Conservation (phyloP, 2,329 filamentous ascomycete species). For the Microsporum canis region DNA sequence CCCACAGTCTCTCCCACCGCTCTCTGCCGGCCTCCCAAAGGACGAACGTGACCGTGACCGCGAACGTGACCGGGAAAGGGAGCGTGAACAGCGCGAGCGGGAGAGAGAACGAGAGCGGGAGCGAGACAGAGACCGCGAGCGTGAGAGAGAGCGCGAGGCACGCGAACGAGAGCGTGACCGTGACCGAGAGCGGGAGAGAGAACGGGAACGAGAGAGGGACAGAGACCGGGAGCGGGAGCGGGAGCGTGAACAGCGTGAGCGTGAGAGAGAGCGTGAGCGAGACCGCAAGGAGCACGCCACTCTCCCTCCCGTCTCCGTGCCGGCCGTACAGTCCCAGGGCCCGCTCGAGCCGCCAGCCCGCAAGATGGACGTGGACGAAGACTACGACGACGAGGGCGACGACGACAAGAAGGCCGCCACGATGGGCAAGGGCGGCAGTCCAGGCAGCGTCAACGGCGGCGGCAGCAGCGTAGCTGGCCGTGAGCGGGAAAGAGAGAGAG, state of each 20-base stretch:
- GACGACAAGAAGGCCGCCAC: constrained; percentile 52
- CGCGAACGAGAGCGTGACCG: not conserved
- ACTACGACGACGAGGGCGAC: constrained; percentile 90
- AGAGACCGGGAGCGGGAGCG: not conserved
- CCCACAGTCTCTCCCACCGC: constrained; percentile 29
- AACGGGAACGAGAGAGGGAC: not conserved
- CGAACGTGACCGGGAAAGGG: not conserved
- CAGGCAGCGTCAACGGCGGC: constrained; percentile 4
- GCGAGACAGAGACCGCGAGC: not conserved
- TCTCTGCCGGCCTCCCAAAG: constrained; percentile 22
- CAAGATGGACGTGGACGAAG: constrained; percentile 94
- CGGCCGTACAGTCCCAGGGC: not conserved
- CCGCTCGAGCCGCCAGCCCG: constrained; percentile 70
- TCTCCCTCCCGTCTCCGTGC: constrained; percentile 23
- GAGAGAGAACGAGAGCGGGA: not conserved
- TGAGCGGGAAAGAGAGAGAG: not conserved
- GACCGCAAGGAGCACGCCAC: constrained; percentile 32
- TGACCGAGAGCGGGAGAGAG: not conserved
- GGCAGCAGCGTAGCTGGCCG: constrained; percentile 9
- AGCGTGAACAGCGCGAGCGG: not conserved
- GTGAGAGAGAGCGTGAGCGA: constrained; percentile 21
- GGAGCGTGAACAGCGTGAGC: not conserved
- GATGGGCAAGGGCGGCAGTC: constrained; percentile 25
- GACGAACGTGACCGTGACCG: constrained; percentile 40
- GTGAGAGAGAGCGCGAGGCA: not conserved